Evolutionary conservation across 495 filamentous ascomycete genomes (phyloP).

Genomic region (Penicillium simplicissimum): DNA sequence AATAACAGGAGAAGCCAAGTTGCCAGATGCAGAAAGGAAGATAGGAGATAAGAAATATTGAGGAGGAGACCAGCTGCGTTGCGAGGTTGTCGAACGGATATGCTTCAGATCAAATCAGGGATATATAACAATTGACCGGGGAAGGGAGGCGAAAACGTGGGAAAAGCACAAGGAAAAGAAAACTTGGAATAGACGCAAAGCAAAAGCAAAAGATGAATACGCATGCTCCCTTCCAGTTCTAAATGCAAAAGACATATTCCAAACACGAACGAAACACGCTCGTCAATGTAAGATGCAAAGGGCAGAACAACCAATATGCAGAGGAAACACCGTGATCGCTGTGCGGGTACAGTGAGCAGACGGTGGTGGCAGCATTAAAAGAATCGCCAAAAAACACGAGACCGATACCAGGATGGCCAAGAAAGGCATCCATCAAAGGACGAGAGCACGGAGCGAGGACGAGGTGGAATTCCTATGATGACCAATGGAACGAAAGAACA

Average conservation of each 20-base stretch:
- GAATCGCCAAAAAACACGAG: not conserved
- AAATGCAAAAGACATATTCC: conserved; percentile 42
- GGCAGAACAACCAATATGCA: conserved; percentile 28
- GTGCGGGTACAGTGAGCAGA: conserved; percentile 3
- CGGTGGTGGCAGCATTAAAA: not conserved
- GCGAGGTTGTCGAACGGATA: conserved; percentile 24
- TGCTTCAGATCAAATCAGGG: conserved; percentile 36
- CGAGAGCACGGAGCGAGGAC: not conserved
- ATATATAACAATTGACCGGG: conserved; percentile 29
- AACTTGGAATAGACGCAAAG: conserved; percentile 18
- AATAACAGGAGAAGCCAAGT: not conserved
- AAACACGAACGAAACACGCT: conserved; percentile 38
- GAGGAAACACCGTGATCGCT: conserved; percentile 22
- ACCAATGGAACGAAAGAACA: not conserved
- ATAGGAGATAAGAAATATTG: not conserved
- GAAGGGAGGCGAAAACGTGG: conserved; percentile 14
- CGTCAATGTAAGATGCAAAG: conserved; percentile 45
- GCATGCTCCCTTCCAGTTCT: conserved; percentile 43
- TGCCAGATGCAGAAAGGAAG: conserved; percentile 6
- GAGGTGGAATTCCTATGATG: not conserved
- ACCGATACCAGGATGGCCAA: not conserved
- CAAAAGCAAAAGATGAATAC: conserved; percentile 29
- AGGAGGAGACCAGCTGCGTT: conserved; percentile 19
- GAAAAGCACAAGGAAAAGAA: conserved; percentile 13
- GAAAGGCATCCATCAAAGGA: not conserved